Evolutionary conservation across 192 early-diverging fungal genomes (phyloP), one percentile per base, ranked within the genome.

Genomic region (Lunasporangiospora selenospora): DNA sequence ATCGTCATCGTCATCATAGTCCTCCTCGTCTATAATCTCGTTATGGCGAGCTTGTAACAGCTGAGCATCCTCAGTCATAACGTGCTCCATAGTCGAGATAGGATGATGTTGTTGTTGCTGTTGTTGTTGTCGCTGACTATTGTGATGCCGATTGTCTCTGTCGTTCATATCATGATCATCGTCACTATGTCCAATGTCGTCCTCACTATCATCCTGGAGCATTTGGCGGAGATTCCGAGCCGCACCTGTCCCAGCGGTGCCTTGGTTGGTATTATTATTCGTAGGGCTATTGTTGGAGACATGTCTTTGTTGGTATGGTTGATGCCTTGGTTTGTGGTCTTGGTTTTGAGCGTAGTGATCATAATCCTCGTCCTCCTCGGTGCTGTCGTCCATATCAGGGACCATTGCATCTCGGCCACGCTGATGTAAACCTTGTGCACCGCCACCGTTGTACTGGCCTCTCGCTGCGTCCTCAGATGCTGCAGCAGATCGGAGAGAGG

Each of bases 301-400:
- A 4, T 29, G 24, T 40, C 38, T 26, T 12, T 39, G 31, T 24
- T 39, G 46, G 6, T 51, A 27, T 21, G 46, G 52, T 33, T 67
- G 65, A n/a, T 58, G 50, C 48, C 44, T 31, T 21, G 46, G 52
- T 33, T 67, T 55, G 16, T 58, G 50, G 41, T 63, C 45, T 47
- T 47, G 69, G 10, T 62, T 61, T 16, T 73, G 69, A 15, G 63
- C 51, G 36, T 73, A 73, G 1, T 59, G 57, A 13, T 21, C 51
- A 31, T 73, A 73, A 6, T 73, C 69, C 47, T 73, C 69, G 42
- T 71, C 67, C 21, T 73, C 69, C 24, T 73, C 69, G 5, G 69
- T 73, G 26, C 69, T 73, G 19, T 73, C 59, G 37, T 63, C 69
- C 16, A 39, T 46, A 16, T 73, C 60, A 2, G 69, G 69, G 6